These are phyloP conservation scores for Soucietia sequanensis DNA, from an alignment of 805 yeast species.

Conservation along the genomic window DNA sequence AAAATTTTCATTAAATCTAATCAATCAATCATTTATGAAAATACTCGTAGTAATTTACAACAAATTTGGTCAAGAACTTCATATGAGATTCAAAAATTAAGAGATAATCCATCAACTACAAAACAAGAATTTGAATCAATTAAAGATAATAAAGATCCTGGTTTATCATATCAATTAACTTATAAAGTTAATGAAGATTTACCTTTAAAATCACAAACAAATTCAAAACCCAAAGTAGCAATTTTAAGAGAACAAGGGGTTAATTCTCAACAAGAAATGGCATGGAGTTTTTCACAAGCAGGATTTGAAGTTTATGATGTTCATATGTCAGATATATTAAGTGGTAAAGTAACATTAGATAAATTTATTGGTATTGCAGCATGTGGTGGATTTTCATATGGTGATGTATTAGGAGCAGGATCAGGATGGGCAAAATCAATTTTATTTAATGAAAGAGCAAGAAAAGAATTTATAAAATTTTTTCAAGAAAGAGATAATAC, in stretches of 20 bases:
- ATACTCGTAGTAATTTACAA: slow-evolving; percentile 71
- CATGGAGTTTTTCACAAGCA: slow-evolving; percentile 92
- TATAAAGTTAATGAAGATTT: slow-evolving; percentile 58
- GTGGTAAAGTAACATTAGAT: slow-evolving; percentile 68
- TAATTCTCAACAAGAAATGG: slow-evolving; percentile 98
- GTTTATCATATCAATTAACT: slow-evolving; percentile 77
- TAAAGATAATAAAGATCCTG: slow-evolving; percentile 83
- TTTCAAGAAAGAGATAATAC: slow-evolving; percentile 88
- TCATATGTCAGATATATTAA: slow-evolving; percentile 89
- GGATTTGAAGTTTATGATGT: slow-evolving; percentile 95
- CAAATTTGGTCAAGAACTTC: slow-evolving; percentile 86
- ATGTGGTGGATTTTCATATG: slow-evolving; percentile 98
- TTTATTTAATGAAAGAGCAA: slow-evolving; percentile 73
- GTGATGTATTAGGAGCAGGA: slow-evolving; percentile 98
- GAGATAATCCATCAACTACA: slow-evolving; percentile 93
- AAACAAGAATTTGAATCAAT: slow-evolving; percentile 79
- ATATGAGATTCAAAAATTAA: slow-evolving; percentile 80
- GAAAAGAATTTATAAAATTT: slow-evolving; percentile 73
- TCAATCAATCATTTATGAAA: slow-evolving; percentile 45
- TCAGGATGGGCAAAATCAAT: slow-evolving; percentile 99
- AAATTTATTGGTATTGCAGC: slow-evolving; percentile 94
- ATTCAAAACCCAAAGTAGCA: slow-evolving; percentile 80
- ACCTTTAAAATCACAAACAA: slow-evolving; percentile 27
- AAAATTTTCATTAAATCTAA: slow-evolving; percentile 47
- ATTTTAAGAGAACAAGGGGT: slow-evolving; percentile 98